Evolutionary conservation across 192 early-diverging fungal species (phyloP), one percentile per base, ranked within the genome.

Genomic region (Polychytrium aggregatum): DNA sequence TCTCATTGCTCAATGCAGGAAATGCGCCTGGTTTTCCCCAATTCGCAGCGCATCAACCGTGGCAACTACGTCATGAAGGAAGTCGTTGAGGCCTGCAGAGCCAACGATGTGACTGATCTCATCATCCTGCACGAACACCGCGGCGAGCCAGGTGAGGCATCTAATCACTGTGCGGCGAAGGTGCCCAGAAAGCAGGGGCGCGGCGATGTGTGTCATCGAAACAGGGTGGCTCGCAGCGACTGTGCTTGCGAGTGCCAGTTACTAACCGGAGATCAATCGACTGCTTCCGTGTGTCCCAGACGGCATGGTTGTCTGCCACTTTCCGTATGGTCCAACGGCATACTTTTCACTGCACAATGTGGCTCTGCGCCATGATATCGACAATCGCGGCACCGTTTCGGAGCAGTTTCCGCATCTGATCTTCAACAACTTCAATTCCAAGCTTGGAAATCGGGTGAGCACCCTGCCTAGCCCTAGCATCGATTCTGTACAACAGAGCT

Each of bases 281-380:
- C 60, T 64, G 8, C 25, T 28, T 56, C 21, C 16, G 10, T 14
- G n/a, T 29, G 34, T 24, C 43, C 7, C 47, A 69, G 92, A 95
- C 75, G 88, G 91, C 28, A 82, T 98, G 74, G 79, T 97, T 27
- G 59, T 98, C 30, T 86, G 76, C 53, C 95, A 98, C 57, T 84
- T 98, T 55, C 95, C 95, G 34, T 91, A 98, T 65, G 95, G 95
- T 29, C 95, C 95, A 11, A 98, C 95, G 0, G 91, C 91, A 18
- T 90, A 90, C 67, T 98, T 98, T 67, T 87, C 91, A 14, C 73
- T 98, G 45, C 90, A 92, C 73, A 96, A 98, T 55, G 92, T 98
- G 29, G 92, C 97, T 1, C 67, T 98, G 48, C 78, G 95, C 16
- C 95, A 98, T 67, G 95, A 98, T 64, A 93, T 98, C 60, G 81